Percentiles rank a stretch among this genome's conserved stretches.
Evolutionary conservation across 768 basidiomycete species (phyloP).

Genomic region (Lepiota venenata): DNA sequence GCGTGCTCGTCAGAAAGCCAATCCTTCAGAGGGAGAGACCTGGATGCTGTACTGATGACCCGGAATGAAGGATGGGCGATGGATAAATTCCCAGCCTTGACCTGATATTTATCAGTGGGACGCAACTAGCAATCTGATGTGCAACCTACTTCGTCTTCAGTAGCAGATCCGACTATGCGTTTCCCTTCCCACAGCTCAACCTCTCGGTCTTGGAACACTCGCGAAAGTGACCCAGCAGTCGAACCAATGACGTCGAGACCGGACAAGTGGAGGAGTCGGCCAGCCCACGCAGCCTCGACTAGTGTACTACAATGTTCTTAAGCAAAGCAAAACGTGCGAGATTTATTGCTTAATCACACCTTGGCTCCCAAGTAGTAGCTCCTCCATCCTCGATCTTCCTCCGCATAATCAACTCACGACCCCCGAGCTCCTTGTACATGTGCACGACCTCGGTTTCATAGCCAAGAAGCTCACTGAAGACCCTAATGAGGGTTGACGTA

Average conservation of each 20-base stretch:
- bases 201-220: slow-evolving; percentile 60
- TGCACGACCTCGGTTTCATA: slow-evolving; percentile 59
- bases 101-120: slow-evolving; percentile 12
- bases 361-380: slow-evolving; percentile 58
- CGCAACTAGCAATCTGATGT: background rate
- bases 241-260: slow-evolving; percentile 64
- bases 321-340: background rate
- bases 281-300: slow-evolving; percentile 56
- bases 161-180: slow-evolving; percentile 50
- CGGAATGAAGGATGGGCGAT: slow-evolving; percentile 57
- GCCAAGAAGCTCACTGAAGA: slow-evolving; percentile 55
- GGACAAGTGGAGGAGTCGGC: slow-evolving; percentile 53
- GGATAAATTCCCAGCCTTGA: slow-evolving; percentile 38
- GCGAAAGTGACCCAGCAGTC: slow-evolving; percentile 59
- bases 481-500: slow-evolving; percentile 50
- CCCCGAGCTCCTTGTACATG: slow-evolving; percentile 68
- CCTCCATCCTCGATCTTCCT: slow-evolving; percentile 54
- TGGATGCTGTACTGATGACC: slow-evolving; percentile 58
- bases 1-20: slow-evolving; percentile 67
- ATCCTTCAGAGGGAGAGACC: slow-evolving; percentile 61
- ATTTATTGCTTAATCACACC: slow-evolving; percentile 29
- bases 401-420: slow-evolving; percentile 62
- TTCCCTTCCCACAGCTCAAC: slow-evolving; percentile 63
- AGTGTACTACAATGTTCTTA: slow-evolving; percentile 33
- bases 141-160: slow-evolving; percentile 38